Percentiles rank a stretch among this genome's conserved stretches.
Evolutionary conservation across 2,329 filamentous ascomycete genomes (phyloP).

Genomic region (Trichothecium sympodiale): DNA sequence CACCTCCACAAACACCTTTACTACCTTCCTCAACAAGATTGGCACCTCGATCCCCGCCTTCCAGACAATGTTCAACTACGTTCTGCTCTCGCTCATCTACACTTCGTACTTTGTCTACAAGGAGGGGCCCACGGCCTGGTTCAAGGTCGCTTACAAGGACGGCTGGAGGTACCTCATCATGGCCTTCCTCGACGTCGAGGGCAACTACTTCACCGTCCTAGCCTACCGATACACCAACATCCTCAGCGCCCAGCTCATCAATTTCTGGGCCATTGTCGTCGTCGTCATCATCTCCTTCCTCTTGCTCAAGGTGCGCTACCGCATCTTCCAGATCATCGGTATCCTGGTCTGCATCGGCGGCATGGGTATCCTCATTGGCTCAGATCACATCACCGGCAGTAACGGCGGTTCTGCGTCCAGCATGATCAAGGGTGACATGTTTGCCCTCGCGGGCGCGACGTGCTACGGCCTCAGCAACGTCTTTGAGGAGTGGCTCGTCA

Average conservation of each 20-base stretch:
- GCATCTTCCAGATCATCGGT: constrained; percentile 70
- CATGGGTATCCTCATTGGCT: constrained; percentile 75
- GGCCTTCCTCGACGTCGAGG: constrained; percentile 86
- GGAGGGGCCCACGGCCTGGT: constrained; percentile 66
- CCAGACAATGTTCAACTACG: constrained; percentile 92
- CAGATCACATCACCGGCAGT: constrained; percentile 70
- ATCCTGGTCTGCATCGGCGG: constrained; percentile 88
- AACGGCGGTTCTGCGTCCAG: constrained; percentile 60
- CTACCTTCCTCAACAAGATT: constrained; percentile 53
- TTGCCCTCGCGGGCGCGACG: constrained; percentile 78
- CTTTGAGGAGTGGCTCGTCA: constrained; percentile 89
- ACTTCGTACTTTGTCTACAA: constrained; percentile 66
- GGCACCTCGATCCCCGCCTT: constrained; percentile 84
- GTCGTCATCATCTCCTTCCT: constrained; percentile 78
- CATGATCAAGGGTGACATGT: constrained; percentile 83
- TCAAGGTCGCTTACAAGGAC: constrained; percentile 50
- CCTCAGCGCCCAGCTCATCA: constrained; percentile 86
- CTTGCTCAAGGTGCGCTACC: constrained; percentile 81
- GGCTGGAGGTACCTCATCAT: constrained; percentile 94
- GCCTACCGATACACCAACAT: constrained; percentile 91
- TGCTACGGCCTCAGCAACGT: constrained; percentile 89
- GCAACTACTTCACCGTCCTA: constrained; percentile 95
- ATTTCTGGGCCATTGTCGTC: constrained; percentile 96
- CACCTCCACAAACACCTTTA: constrained; percentile 87
- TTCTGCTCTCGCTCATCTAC: constrained; percentile 73